Conservation (phyloP, 2,329 filamentous ascomycete genomes). For the Penicillium thymicola region DNA sequence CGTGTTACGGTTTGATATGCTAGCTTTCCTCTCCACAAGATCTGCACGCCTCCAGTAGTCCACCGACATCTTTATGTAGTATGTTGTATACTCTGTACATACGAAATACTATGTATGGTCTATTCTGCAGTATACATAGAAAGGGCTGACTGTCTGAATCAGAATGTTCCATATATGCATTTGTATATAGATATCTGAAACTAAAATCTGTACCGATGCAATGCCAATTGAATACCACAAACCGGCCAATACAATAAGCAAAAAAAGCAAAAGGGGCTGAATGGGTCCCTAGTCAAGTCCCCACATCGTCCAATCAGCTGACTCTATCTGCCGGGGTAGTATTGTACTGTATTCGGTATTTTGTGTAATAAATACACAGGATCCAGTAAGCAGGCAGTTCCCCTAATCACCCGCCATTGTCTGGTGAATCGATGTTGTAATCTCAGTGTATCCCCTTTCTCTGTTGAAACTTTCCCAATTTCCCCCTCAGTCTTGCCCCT, state of each 20-base stretch:
- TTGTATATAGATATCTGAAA: background rate
- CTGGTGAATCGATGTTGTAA: constrained; percentile 5
- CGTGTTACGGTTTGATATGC: background rate
- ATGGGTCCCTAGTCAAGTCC: background rate
- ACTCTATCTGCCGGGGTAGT: background rate
- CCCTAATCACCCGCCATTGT: background rate
- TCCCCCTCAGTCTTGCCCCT: constrained; percentile 22
- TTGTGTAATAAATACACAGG: background rate
- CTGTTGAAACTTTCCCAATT: constrained; percentile 27
- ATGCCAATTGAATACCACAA: background rate
- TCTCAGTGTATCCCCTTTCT: constrained; percentile 23
- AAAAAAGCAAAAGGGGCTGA: constrained; percentile 11
- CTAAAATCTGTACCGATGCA: background rate
- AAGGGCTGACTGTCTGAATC: background rate
- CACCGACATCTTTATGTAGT: background rate
- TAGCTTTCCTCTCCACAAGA: constrained; percentile 8
- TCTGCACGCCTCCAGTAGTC: constrained; percentile 3
- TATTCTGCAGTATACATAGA: background rate
- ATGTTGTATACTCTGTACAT: background rate
- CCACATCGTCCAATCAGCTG: constrained; percentile 9
- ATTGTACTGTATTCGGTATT: constrained; percentile 1
- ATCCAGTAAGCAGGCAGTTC: background rate
- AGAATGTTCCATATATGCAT: background rate
- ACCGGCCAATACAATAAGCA: background rate
- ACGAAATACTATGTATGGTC: background rate